Base-by-base conservation (phyloP, 306 rosid species). In the Inga leiocalycina region DNA sequence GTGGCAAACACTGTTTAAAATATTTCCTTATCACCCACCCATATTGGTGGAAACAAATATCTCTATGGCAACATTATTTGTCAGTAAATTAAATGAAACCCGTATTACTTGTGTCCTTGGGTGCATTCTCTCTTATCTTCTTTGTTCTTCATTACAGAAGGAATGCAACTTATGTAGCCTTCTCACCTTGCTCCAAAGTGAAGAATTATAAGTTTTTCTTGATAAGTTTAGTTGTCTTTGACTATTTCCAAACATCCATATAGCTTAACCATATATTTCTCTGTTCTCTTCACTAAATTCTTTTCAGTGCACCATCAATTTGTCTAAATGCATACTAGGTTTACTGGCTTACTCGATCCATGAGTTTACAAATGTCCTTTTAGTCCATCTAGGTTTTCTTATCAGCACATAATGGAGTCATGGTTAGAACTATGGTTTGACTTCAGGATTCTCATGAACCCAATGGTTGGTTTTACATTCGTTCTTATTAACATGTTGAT, bases 221-320 rank as follows among this genome's bases (percentile, higher is more conserved):
- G 32, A 57, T n/a, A 57, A n/a, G 10, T 57, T n/a, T 57, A n/a
- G 65, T 12, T 20, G 22, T 67, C 24, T 67, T 16, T 11, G 19
- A 35, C 24, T 34, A 16, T 17, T 67, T 67, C n/a, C 22, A 65
- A 67, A 34, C 13, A 67, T 35, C 72, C 45, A 16, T 34, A 67
- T 15, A 17, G 13, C 13, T 20, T 34, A 16, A 22, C 14, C 8
- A 7, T 67, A 6, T 17, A 61, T 61, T 67, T 35, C 44, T 67
- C 59, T 20, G 43, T 84, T 35, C 12, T 34, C n/a, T 83, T 78
- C 73, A 65, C 48, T 82, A 30, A 75, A 77, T 84, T 62, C 41
- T 32, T 79, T 82, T 83, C 89, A 95, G 98, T 67, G 71, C 20
- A 39, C 7, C 22, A 34, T 35, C 45, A 66, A 66, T 35, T 35